A percentile compares a stretch with the other conserved stretches of the same genome.
These are phyloP conservation scores for Caryopteris hybrid DNA, from an alignment of 305 asterid genomes.

Conservation along the genomic window DNA sequence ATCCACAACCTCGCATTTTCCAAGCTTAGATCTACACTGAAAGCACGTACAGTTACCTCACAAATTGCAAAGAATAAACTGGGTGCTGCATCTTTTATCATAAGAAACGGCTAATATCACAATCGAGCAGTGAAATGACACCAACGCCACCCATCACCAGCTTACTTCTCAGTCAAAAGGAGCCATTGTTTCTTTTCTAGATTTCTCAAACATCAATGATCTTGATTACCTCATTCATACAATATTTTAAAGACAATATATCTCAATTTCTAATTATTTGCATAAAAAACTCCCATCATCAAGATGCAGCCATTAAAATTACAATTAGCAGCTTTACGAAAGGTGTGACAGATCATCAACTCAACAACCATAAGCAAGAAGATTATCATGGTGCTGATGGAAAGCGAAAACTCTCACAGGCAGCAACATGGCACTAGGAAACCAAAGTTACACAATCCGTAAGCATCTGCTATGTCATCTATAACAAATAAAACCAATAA, in stretches of 20 bases:
- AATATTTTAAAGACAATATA: constrained; percentile 28
- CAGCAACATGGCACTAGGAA: constrained; percentile 62
- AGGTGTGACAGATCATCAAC: constrained; percentile 38
- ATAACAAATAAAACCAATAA: constrained; percentile 42
- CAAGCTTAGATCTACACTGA: constrained; percentile 42
- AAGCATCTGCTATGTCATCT: constrained; percentile 58
- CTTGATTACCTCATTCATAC: constrained; percentile 36
- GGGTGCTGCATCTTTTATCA: constrained; percentile 92
- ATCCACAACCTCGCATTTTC: constrained; percentile 33
- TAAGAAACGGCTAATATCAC: constrained; percentile 85
- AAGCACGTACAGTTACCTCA: constrained; percentile 93
- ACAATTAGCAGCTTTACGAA: constrained; percentile 30
- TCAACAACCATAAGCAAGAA: constrained; percentile 48
- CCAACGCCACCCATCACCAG: constrained; percentile 92
- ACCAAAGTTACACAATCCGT: constrained; percentile 52
- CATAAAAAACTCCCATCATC: constrained; percentile 24
- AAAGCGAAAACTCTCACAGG: constrained; percentile 53
- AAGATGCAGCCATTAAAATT: constrained; percentile 24
- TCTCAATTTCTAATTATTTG: constrained; percentile 24
- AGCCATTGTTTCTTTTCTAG: constrained; percentile 52
- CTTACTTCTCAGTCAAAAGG: constrained; percentile 77
- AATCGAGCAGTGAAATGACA: constrained; percentile 82
- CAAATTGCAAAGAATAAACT: constrained; percentile 82
- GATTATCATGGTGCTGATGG: constrained; percentile 50
- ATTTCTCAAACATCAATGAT: constrained; percentile 35